Evolutionary conservation across 257 asterid species (phyloP).

Genomic region (Euphrasia confusa): DNA sequence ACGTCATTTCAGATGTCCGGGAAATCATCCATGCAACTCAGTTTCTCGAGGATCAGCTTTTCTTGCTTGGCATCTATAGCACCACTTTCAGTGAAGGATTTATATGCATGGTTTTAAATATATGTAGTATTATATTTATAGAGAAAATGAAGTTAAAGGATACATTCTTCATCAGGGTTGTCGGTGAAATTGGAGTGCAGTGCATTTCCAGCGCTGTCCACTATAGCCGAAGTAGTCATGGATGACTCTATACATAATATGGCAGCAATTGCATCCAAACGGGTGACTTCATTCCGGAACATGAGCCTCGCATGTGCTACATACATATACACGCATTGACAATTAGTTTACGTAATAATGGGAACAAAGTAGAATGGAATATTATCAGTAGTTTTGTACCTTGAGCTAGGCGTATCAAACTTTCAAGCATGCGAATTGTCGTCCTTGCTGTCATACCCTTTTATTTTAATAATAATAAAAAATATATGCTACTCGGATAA

Average conservation of each 20-base stretch:
- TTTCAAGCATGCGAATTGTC: constrained; percentile 95
- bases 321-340: constrained; percentile 30
- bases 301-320: constrained; percentile 90
- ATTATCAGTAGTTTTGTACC: constrained; percentile 37
- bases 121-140: background rate
- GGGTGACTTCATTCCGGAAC: constrained; percentile 91
- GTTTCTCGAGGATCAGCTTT: constrained; percentile 66
- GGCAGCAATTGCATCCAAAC: constrained; percentile 88
- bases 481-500: background rate
- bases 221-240: constrained; percentile 92
- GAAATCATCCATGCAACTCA: constrained; percentile 58
- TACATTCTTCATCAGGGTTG: constrained; percentile 94
- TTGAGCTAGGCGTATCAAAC: constrained; percentile 98
- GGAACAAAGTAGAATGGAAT: background rate
- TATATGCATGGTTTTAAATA: too few relatives aligned
- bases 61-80: constrained; percentile 78
- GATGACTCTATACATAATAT: constrained; percentile 88
- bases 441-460: constrained; percentile 71
- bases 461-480: constrained; percentile 11
- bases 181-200: constrained; percentile 85
- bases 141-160: constrained; percentile 40
- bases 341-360: constrained; percentile 23
- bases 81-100: constrained; percentile 43
- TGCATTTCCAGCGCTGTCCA: constrained; percentile 88
- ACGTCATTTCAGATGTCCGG: constrained; percentile 22